These are phyloP conservation scores for Casuarina cunninghamiana DNA, from an alignment of 306 rosid species.

Conservation along the genomic window DNA sequence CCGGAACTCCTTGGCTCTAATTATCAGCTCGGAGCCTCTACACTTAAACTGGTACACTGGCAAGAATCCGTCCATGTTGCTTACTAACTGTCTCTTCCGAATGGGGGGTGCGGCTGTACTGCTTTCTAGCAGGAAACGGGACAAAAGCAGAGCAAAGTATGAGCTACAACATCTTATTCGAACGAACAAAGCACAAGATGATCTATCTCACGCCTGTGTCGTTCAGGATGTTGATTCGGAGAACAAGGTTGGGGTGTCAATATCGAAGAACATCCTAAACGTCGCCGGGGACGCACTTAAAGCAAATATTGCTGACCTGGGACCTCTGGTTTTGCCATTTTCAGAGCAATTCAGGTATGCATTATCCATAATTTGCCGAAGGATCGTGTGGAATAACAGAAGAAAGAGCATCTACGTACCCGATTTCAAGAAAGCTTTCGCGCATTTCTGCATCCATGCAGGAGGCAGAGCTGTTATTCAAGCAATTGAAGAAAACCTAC, in stretches of 20 bases:
- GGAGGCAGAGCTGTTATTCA: slow-evolving; percentile 59
- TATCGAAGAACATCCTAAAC: slow-evolving; percentile 46
- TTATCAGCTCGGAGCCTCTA: slow-evolving; percentile 55
- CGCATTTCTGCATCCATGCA: slow-evolving; percentile 66
- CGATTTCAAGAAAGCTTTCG: slow-evolving; percentile 50
- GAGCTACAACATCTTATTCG: slow-evolving; percentile 45
- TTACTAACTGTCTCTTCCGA: slow-evolving; percentile 65
- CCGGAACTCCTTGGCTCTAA: slow-evolving; percentile 52
- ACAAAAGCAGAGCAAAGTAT: slow-evolving; percentile 54
- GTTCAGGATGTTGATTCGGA: slow-evolving; percentile 45
- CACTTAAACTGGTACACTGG: slow-evolving; percentile 58
- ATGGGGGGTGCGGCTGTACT: slow-evolving; percentile 67
- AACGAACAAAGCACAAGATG: slow-evolving; percentile 60
- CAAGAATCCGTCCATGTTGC: slow-evolving; percentile 51
- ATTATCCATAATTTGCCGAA: slow-evolving; percentile 30
- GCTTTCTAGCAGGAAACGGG: slow-evolving; percentile 47
- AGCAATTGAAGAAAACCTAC: slow-evolving; percentile 40
- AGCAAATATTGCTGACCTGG: slow-evolving; percentile 46
- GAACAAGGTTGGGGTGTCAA: slow-evolving; percentile 41
- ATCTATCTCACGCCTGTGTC: slow-evolving; percentile 47
- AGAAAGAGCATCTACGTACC: slow-evolving; percentile 41
- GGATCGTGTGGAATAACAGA: slow-evolving; percentile 23
- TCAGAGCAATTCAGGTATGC: slow-evolving; percentile 44
- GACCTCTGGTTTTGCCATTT: slow-evolving; percentile 55
- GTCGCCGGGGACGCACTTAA: slow-evolving; percentile 55